These are phyloP conservation scores for Claviceps sp. DNA, from an alignment of 2,329 filamentous ascomycete species.

Conservation along the genomic window DNA sequence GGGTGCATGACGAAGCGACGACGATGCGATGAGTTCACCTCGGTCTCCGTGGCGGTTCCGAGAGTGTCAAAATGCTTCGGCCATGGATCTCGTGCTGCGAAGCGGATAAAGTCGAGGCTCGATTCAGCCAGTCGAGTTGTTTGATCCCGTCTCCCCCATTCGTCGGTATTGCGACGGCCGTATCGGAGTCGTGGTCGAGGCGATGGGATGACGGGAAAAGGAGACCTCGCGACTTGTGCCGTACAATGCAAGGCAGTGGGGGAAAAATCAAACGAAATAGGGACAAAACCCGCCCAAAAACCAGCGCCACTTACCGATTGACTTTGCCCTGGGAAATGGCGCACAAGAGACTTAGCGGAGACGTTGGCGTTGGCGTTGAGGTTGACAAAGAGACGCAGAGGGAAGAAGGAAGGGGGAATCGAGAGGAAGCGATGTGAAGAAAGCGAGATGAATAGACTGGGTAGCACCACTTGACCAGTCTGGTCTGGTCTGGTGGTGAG, in stretches of 20 bases:
- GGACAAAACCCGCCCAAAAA: not conserved
- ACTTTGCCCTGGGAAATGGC: not conserved
- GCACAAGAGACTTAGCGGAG: not conserved
- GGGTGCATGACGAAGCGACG: not conserved
- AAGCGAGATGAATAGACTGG: not conserved
- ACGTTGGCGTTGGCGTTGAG: not conserved
- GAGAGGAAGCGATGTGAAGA: constrained; percentile 1
- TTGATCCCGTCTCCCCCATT: not conserved
- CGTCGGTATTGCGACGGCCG: not conserved
- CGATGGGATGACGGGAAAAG: not conserved
- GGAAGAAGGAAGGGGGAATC: not conserved
- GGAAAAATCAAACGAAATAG: not conserved
- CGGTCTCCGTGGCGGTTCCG: not conserved
- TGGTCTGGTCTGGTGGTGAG: not conserved
- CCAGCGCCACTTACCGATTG: constrained; percentile 3
- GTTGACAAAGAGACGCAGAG: constrained; percentile 1
- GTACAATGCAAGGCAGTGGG: not conserved
- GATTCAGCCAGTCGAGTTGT: not conserved
- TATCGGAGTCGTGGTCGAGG: not conserved
- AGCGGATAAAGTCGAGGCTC: not conserved
- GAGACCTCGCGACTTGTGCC: not conserved
- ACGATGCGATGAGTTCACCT: not conserved
- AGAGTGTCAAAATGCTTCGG: not conserved
- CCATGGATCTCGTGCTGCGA: not conserved
- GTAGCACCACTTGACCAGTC: not conserved